Percentiles rank a stretch among this genome's conserved stretches.
These are phyloP conservation scores for Corymbia citriodora DNA, from an alignment of 441 rosid genomes.

Conservation along the genomic window DNA sequence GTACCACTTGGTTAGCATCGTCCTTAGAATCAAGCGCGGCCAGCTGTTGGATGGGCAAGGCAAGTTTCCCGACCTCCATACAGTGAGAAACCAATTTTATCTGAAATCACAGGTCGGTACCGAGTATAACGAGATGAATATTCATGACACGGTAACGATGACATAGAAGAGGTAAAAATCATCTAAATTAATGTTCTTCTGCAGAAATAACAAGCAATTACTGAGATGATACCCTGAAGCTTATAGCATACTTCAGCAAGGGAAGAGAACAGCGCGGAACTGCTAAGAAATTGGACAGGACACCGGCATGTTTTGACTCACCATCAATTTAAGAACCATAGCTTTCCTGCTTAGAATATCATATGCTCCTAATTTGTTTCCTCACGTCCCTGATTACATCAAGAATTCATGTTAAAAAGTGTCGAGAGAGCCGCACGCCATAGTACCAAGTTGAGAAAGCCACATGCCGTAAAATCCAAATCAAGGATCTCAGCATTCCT, in stretches of 20 bases:
- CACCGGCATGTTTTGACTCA: background rate
- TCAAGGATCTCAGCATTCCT: background rate
- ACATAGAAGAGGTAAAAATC: background rate
- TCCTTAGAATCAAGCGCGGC: background rate
- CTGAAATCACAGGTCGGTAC: background rate
- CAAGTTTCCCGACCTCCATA: background rate
- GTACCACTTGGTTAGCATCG: slow-evolving; percentile 3
- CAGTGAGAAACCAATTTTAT: background rate
- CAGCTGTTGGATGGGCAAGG: background rate
- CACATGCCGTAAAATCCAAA: background rate
- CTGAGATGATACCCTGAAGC: background rate
- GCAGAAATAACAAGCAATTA: background rate
- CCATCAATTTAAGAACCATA: background rate
- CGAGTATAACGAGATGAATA: background rate
- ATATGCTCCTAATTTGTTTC: background rate
- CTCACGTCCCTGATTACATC: background rate
- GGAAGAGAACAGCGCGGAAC: background rate
- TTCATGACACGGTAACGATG: background rate
- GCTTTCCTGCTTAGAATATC: background rate
- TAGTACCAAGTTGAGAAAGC: background rate
- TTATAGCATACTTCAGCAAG: background rate
- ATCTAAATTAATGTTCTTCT: background rate
- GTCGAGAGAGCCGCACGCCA: background rate
- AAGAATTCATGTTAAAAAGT: background rate
- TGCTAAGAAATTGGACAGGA: background rate